Base-by-base conservation (phyloP, 164 flowering plant genomes). In the Nymphaea colorata region DNA sequence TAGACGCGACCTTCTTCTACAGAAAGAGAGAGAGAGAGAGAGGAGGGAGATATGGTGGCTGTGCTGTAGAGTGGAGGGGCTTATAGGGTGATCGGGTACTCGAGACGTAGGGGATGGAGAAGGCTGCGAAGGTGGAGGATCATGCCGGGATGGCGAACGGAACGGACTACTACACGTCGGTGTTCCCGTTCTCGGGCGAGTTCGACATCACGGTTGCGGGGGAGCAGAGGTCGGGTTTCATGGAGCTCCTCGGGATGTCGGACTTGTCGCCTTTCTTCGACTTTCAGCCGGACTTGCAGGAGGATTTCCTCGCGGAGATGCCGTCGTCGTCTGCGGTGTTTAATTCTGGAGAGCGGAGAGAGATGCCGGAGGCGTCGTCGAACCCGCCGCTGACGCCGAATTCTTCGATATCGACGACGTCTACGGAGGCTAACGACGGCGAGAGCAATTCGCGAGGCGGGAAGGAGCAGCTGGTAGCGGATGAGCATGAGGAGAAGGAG, bases 331-430 rank as follows among this genome's bases (percentile, higher is more conserved):
- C 66, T 51, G 42, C 53, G 53, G 53, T 10, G 53, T 45, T 45
- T 45, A 10, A 45, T 45, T 45, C 10, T 10, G 53, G 53, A 45
- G 53, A 45, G 53, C 5, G 6, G 47, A 65, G 45, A 3, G 11
- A 45, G 11, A 0, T 6, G 53, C 53, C 53, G 11, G 53, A 10
- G 53, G 6, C 7, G 6, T 10, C 61, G 73, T 4, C 53, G 10
- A 87, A 85, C 73, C 74, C 82, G 41, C 90, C 94, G 5, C 76
- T 84, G 0, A 84, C 93, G 0, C 95, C 96, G 1, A 87, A 86
- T 71, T 79, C 94, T 2, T 87, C 95, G 44, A 82, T 90, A 59
- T 88, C 98, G 57, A 83, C 87, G 1, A 83, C 92, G 1, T 87
- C 94, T 3, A 82, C 77, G 6, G 96, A 88, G 72, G 87, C 83